Conservation (phyloP, 495 filamentous ascomycete species). For the Penicillium flavigenum region DNA sequence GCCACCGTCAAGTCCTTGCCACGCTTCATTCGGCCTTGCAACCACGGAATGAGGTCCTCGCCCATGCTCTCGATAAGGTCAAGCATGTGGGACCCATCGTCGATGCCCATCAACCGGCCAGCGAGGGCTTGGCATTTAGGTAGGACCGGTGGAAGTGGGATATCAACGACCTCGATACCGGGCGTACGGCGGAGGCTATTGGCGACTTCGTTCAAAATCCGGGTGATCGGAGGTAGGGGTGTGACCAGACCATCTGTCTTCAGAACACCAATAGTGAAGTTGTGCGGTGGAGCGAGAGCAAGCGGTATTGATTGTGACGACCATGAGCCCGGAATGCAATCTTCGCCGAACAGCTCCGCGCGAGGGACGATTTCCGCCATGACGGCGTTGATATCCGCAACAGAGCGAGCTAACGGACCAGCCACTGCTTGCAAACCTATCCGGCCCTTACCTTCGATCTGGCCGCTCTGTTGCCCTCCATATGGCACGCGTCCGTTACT, state of each 20-base stretch:
- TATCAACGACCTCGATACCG: conserved; percentile 53
- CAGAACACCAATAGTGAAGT: conserved; percentile 55
- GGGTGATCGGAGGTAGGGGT: conserved; percentile 58
- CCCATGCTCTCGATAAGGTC: conserved; percentile 52
- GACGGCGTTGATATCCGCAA: conserved; percentile 48
- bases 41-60: conserved; percentile 61
- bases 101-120: conserved; percentile 56
- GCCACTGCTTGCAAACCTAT: conserved; percentile 48
- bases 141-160: conserved; percentile 49
- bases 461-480: conserved; percentile 47
- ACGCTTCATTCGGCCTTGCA: conserved; percentile 47
- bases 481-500: conserved; percentile 56
- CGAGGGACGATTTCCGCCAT: conserved; percentile 52
- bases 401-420: conserved; percentile 48
- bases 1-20: conserved; percentile 42
- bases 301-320: conserved; percentile 25
- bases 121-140: conserved; percentile 54
- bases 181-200: conserved; percentile 38
- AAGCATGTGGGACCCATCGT: conserved; percentile 53
- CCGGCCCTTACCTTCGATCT: conserved; percentile 37
- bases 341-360: conserved; percentile 46
- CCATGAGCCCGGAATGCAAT: conserved; percentile 54
- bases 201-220: conserved; percentile 54
- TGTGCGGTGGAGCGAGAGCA: conserved; percentile 19
- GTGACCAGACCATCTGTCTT: conserved; percentile 55